Conservation (phyloP, 306 rosid species). For the Vigna reflexopilosa region DNA sequence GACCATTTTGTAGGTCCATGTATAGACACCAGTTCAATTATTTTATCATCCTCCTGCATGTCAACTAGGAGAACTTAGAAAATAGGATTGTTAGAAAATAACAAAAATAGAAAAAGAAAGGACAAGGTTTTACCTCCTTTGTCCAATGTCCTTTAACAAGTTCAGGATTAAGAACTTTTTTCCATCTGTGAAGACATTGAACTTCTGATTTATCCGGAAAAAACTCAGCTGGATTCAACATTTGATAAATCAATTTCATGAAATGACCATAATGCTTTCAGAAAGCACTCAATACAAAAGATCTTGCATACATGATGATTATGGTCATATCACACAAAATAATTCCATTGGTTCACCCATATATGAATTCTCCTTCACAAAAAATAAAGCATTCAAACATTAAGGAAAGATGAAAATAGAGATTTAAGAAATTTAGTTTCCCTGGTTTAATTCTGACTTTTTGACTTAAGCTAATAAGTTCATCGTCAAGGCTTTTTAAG, state of each 20-base stretch:
- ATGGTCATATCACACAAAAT: conserved; percentile 4
- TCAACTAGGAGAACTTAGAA: conserved; percentile 44
- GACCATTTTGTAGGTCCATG: conserved; percentile 97
- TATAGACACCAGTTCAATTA: conserved; percentile 72
- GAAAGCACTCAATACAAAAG: conserved; percentile 11
- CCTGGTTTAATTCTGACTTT: not conserved
- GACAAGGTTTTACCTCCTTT: conserved; percentile 67
- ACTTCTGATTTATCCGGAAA: conserved; percentile 92
- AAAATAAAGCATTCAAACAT: conserved; percentile 6
- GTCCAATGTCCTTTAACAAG: conserved; percentile 98
- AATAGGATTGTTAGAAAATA: conserved; percentile 21
- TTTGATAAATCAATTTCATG: conserved; percentile 35
- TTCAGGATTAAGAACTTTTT: conserved; percentile 93
- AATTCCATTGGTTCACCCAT: conserved; percentile 22
- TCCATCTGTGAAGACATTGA: conserved; percentile 99
- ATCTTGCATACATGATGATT: not conserved
- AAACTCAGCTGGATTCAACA: conserved; percentile 77
- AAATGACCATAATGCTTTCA: conserved; percentile 34
- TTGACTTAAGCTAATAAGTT: not conserved
- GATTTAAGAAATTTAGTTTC: not conserved
- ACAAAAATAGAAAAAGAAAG: conserved; percentile 12
- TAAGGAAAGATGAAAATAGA: conserved; percentile 2
- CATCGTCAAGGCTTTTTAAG: not conserved
- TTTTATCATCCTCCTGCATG: conserved; percentile 90
- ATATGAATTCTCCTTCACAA: not conserved